phyloP scores from a whole-genome alignment of 2,329 filamentous ascomycete species.

The Exophiala sp. region DNA sequence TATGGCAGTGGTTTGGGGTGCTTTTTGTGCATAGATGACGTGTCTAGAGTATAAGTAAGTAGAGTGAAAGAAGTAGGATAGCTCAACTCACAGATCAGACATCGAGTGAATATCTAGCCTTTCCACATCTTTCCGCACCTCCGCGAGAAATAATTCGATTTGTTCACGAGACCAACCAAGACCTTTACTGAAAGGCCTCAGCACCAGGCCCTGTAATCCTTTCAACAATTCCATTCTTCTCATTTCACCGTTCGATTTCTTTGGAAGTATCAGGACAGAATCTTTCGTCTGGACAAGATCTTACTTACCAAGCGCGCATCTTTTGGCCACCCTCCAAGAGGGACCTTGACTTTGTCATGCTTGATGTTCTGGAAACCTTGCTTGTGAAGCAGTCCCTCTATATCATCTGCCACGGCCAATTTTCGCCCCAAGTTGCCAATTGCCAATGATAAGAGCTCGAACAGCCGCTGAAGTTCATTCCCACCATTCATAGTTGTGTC shows the following conservation, averaged over 20 bases:
- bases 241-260: background rate
- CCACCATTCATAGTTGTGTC: background rate
- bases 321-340: background rate
- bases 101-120: background rate
- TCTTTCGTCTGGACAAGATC: too few relatives aligned
- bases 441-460: background rate
- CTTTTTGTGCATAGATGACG: background rate
- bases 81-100: background rate
- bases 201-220: conserved; percentile 9
- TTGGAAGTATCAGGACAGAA: too few relatives aligned
- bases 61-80: background rate
- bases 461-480: background rate
- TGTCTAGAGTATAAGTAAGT: background rate
- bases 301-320: background rate
- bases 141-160: background rate
- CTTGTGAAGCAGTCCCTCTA: background rate
- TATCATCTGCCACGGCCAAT: background rate
- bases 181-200: background rate
- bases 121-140: background rate
- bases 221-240: conserved; percentile 9
- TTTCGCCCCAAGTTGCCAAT: background rate
- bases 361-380: background rate
- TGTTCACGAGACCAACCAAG: background rate
- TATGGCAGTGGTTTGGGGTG: background rate
- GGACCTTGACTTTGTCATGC: background rate